A percentile compares a stretch with the other conserved stretches of the same genome.
phyloP scores from a whole-genome alignment of 2,329 filamentous ascomycete genomes.

The Penicillium sp. region DNA sequence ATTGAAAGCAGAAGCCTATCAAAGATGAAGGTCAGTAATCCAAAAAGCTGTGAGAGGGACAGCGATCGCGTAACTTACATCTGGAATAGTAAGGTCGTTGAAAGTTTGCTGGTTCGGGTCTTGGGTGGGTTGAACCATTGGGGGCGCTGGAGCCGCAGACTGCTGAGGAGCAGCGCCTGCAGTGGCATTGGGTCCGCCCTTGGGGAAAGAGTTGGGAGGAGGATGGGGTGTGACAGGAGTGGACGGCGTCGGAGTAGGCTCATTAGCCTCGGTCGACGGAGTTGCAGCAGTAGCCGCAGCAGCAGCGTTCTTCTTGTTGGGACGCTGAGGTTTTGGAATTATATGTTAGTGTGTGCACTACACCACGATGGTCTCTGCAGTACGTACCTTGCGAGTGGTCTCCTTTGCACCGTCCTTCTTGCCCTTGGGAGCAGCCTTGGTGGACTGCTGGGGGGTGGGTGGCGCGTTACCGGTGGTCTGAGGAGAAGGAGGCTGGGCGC shows the following conservation, averaged over 20 bases:
- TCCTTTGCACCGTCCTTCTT: constrained; percentile 50
- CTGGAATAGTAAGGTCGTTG: constrained; percentile 31
- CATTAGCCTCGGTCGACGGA: constrained; percentile 42
- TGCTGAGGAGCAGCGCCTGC: constrained; percentile 29
- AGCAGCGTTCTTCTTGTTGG: constrained; percentile 39
- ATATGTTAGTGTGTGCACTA: neutral
- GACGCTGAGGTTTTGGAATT: constrained; percentile 21
- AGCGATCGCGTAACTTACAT: constrained; percentile 28
- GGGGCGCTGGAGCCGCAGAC: constrained; percentile 32
- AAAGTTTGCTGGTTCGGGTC: constrained; percentile 30
- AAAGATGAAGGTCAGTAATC: constrained; percentile 13
- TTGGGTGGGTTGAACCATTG: constrained; percentile 31
- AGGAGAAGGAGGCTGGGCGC: constrained; percentile 41
- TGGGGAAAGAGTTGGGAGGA: constrained; percentile 41
- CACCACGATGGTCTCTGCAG: constrained; percentile 4
- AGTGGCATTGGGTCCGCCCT: constrained; percentile 33
- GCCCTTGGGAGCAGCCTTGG: constrained; percentile 52
- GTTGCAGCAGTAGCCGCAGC: constrained; percentile 39
- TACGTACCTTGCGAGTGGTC: constrained; percentile 44
- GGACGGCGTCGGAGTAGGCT: constrained; percentile 43
- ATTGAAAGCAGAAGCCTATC: constrained; percentile 31
- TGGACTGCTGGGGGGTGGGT: constrained; percentile 56
- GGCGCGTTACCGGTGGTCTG: constrained; percentile 46
- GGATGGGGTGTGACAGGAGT: constrained; percentile 46
- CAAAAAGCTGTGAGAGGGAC: neutral